Evolutionary conservation across 2,329 filamentous ascomycete species (phyloP).

Genomic region (Berkeleyomyces rouxiae): DNA sequence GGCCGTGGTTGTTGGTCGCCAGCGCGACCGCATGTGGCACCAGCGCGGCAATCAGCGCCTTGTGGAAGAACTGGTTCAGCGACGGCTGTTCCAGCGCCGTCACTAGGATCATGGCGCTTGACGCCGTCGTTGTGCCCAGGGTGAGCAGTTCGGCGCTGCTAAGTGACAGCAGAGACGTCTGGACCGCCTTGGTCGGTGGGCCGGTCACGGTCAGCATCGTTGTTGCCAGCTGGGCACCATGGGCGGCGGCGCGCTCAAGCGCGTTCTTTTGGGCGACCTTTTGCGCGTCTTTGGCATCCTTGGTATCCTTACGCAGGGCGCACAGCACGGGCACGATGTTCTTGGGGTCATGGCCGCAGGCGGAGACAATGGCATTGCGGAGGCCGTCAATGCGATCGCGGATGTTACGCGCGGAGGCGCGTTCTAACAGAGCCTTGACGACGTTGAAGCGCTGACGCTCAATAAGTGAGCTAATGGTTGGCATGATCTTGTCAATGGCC

Average conservation of each 20-base stretch:
- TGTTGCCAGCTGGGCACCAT: conserved; percentile 70
- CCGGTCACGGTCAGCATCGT: conserved; percentile 63
- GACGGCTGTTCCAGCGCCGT: conserved; percentile 33
- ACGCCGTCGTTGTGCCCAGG: conserved; percentile 42
- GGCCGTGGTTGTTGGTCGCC: conserved; percentile 33
- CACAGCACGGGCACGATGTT: conserved; percentile 34
- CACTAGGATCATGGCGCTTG: conserved; percentile 33
- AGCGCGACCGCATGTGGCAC: conserved; percentile 29
- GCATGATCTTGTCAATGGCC: conserved; percentile 53
- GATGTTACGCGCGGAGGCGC: conserved; percentile 53
- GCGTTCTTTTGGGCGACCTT: conserved; percentile 7
- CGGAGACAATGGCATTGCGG: conserved; percentile 31
- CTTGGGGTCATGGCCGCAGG: conserved; percentile 31
- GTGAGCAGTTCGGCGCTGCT: conserved; percentile 37
- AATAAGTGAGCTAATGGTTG: conserved; percentile 57
- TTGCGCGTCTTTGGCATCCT: conserved; percentile 17
- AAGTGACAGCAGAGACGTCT: conserved; percentile 50
- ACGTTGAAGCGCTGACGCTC: conserved; percentile 62
- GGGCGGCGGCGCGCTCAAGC: conserved; percentile 24
- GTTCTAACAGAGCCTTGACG: conserved; percentile 66
- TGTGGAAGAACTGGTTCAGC: conserved; percentile 37
- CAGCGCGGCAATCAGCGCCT: conserved; percentile 33
- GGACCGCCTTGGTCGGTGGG: conserved; percentile 50
- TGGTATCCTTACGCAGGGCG: conserved; percentile 24
- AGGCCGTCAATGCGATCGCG: conserved; percentile 34